A percentile compares a stretch with the other conserved stretches of the same genome.
These are phyloP conservation scores for Sapria himalayana DNA, from an alignment of 345 rosid genomes.

Conservation along the genomic window DNA sequence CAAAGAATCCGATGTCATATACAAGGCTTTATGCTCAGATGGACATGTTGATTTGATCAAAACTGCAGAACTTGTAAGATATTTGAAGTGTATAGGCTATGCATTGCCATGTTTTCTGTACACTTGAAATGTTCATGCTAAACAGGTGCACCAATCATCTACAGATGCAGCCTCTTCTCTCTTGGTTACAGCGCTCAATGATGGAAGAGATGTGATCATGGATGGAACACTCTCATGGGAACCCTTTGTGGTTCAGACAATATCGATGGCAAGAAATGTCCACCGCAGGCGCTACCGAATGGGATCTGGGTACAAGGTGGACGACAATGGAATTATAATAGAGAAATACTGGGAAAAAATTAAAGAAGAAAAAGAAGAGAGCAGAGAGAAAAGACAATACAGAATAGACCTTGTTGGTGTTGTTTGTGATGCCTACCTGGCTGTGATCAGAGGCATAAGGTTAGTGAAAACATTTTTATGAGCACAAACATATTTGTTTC, in stretches of 20 bases:
- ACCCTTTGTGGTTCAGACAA: constrained; percentile 75
- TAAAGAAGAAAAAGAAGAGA: constrained; percentile 19
- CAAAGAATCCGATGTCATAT: constrained; percentile 80
- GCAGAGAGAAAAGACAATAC: constrained; percentile 28
- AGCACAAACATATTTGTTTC: not conserved
- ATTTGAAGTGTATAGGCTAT: too few relatives aligned
- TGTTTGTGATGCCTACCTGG: constrained; percentile 77
- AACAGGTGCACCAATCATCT: constrained; percentile 76
- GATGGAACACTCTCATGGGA: constrained; percentile 87
- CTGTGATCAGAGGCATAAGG: constrained; percentile 81
- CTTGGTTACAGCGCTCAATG: constrained; percentile 76
- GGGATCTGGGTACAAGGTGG: constrained; percentile 64
- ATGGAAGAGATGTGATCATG: constrained; percentile 93
- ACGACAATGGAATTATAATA: constrained; percentile 29
- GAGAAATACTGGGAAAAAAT: constrained; percentile 68
- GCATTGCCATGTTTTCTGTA: too few relatives aligned
- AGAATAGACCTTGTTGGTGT: constrained; percentile 74
- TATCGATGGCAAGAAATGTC: constrained; percentile 67
- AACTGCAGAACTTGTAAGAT: constrained; percentile 59
- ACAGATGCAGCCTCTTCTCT: constrained; percentile 77
- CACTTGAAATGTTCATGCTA: not conserved
- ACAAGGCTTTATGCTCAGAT: constrained; percentile 47
- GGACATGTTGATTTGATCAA: constrained; percentile 74
- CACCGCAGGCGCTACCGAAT: constrained; percentile 51
- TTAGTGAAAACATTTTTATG: constrained; percentile 11